phyloP scores from a whole-genome alignment of 495 filamentous ascomycete species.

The Hypoxylon fragiforme region DNA sequence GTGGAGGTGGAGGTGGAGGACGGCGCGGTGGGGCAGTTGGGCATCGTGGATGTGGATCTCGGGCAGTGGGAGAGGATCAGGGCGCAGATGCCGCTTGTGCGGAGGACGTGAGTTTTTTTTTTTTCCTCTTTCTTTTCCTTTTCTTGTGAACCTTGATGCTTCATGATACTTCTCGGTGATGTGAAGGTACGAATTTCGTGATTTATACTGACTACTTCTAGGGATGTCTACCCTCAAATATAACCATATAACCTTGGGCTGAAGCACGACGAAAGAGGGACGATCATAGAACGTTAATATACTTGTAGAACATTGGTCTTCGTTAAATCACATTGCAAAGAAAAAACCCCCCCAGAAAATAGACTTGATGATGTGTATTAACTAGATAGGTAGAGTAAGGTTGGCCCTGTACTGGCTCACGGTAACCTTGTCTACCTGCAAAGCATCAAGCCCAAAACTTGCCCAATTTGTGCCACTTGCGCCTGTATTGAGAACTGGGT shows the following conservation, averaged over 20 bases:
- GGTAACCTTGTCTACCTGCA: conserved; percentile 13
- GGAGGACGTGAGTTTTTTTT: conserved; percentile 49
- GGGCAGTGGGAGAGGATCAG: conserved; percentile 52
- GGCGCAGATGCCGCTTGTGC: conserved; percentile 64
- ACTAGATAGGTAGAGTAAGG: too few relatives aligned
- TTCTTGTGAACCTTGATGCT: too few relatives aligned
- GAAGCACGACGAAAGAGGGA: conserved; percentile 8
- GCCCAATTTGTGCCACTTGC: neutral
- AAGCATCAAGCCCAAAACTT: conserved; percentile 14
- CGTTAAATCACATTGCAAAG: neutral
- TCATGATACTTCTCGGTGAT: too few relatives aligned
- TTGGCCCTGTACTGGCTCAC: too few relatives aligned
- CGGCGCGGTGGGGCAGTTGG: conserved; percentile 48
- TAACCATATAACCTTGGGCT: too few relatives aligned
- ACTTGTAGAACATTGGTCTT: neutral
- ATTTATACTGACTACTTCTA: conserved; percentile 33
- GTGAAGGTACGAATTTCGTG: too few relatives aligned
- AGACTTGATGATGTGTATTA: conserved; percentile 27
- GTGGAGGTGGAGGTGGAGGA: conserved; percentile 37
- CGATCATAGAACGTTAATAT: neutral
- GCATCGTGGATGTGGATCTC: conserved; percentile 52
- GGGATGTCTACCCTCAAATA: conserved; percentile 65
- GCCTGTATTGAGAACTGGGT: neutral
- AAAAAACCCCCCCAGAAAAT: conserved; percentile 3
- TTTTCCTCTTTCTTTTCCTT: neutral